Evolutionary conservation across 2,329 filamentous ascomycete genomes (phyloP), one percentile per base, ranked within the genome.

Genomic region (Alternaria atra): DNA sequence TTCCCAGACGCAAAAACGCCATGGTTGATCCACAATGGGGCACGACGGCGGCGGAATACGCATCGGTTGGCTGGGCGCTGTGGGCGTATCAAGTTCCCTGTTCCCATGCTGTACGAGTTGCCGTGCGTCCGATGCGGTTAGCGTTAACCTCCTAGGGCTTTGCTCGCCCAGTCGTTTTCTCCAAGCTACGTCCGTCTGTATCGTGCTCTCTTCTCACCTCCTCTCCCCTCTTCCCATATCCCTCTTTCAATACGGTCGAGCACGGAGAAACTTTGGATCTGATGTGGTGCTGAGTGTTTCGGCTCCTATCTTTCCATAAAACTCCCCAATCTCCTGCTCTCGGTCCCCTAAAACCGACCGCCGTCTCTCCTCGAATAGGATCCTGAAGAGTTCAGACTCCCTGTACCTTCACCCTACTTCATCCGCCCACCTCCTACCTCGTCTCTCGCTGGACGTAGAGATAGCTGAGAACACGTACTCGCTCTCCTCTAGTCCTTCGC

Each of bases 211-310:
- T 67, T 67, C 68, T 73, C 66, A 64, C 69, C 71, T 71, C 67
- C 64, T 66, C 68, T 60, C 61, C 66, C 57, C 69, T 67, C 70
- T 67, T 62, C 67, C 64, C 64, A 68, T 66, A 66, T 68, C 64
- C 72, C 67, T 69, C 64, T 69, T 71, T 68, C 68, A 71, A 67
- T 61, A 74, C 74, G 71, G 75, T 74, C 73, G 74, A 78, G 76
- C 75, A 73, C 72, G 71, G 76, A 78, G 76, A 70, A 60, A 37
- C 42, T 68, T 69, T 77, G 75, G 74, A 73, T 73, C 64, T 73
- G 76, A 78, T 77, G 75, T 67, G 68, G 73, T 77, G 74, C 73
- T 77, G 73, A 76, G 55, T 64, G 55, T 69, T 64, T 73, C 71
- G 70, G 70, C 71, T 65, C 67, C 67, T 61, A 50, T 74, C 73